phyloP scores from a whole-genome alignment of 2,329 filamentous ascomycete genomes.

The Pseudocercospora cruenta region DNA sequence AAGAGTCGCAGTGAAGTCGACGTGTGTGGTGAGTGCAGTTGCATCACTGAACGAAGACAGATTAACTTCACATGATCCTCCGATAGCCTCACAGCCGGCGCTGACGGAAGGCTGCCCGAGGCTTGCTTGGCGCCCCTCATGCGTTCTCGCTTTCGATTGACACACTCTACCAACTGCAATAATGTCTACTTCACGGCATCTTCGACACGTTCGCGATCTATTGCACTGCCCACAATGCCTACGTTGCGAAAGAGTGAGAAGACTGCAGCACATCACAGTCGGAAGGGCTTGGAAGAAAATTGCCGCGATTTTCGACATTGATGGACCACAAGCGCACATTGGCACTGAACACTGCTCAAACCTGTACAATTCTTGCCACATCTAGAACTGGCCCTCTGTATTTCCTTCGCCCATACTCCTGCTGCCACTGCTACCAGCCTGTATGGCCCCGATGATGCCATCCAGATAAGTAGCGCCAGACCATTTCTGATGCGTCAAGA shows the following conservation, averaged over 20 bases:
- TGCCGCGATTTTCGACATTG: not conserved
- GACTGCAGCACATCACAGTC: not conserved
- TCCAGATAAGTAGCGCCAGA: slow-evolving; percentile 77
- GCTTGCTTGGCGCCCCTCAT: not conserved
- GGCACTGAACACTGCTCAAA: not conserved
- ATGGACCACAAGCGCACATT: not conserved
- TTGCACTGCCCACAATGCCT: no score
- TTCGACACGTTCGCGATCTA: no score
- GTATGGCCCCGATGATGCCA: slow-evolving; percentile 84
- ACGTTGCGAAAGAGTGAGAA: no score
- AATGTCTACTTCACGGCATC: no score
- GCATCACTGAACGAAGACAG: not conserved
- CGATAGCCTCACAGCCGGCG: not conserved
- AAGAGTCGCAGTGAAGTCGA: not conserved
- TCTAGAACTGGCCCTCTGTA: slow-evolving; percentile 66
- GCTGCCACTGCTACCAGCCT: slow-evolving; percentile 85
- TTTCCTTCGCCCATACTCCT: slow-evolving; percentile 96
- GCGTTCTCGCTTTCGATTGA: not conserved
- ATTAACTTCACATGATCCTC: not conserved
- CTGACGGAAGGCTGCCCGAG: not conserved
- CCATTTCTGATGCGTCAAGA: slow-evolving; percentile 94
- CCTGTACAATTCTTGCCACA: slow-evolving; percentile 1
- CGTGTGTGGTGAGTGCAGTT: not conserved
- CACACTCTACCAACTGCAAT: no score
- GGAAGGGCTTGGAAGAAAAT: not conserved